Base-by-base conservation (phyloP, 2,329 filamentous ascomycete genomes). In the Metarhizium sp. region DNA sequence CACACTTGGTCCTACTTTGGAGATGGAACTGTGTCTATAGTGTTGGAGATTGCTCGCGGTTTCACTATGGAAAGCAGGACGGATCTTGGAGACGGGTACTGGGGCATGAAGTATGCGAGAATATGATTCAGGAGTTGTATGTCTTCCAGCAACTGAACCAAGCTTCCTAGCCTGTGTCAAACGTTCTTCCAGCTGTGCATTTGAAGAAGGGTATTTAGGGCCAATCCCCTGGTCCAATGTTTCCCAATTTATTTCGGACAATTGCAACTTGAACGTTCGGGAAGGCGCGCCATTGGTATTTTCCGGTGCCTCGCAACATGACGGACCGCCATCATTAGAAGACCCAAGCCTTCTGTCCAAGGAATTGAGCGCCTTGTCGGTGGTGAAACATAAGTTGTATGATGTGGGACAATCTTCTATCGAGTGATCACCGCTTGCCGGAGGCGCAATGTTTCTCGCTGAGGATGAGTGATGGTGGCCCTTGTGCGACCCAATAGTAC, bases 41-140 rank as follows among this genome's bases (percentile, higher is more conserved):
- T 38, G 49, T 10, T 54, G 47, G 10, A 43, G 29, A 34, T 46
- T 51, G 3, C 40, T 36, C 4, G 47, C 46, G 14, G 40, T 29
- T 14, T 36, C 49, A 13, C 42, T 32, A n/a, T 57, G 52, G 18
- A 59, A 54, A 48, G 50, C 46, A 5, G 60, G 59, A 6, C 58
- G 57, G 29, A 60, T 40, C 36, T 62, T 61, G 8, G 60, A 58
- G 45, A 59, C n/a, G 5, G 57, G 59, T 46, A 60, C 55, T 30
- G 58, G 52, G 8, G 59, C 55, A 46, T 58, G 43, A 46, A 60
- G 58, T 7, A 59, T 10, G 32, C 32, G 50, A 8, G 57, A 57
- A 3, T 50, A 43, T 42, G 55, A 29, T 51, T 38, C 8, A 7
- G 42, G 43, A 30, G 52, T 47, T n/a, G 38, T 7, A 11, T 25